Conservation (phyloP, 805 yeast genomes). For the Myxozyma melibiosi region DNA sequence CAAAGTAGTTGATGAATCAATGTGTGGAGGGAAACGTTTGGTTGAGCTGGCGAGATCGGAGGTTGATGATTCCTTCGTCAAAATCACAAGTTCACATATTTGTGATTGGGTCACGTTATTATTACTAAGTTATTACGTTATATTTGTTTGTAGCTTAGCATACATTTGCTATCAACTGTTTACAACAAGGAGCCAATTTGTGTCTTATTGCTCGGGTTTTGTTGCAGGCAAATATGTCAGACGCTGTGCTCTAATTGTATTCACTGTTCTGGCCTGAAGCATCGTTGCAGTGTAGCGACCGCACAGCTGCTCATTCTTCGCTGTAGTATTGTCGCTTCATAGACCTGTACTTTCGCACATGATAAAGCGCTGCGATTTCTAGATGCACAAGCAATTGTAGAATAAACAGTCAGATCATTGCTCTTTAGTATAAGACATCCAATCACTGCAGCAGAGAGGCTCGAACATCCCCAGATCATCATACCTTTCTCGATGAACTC, state of each 20-base stretch:
- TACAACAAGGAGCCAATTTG: too few relatives aligned
- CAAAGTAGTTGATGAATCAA: neutral
- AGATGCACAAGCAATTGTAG: neutral
- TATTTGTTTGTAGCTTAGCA: too few relatives aligned
- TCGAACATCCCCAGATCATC: too few relatives aligned
- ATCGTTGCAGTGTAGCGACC: neutral
- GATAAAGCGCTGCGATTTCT: conserved; percentile 44
- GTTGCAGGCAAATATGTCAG: neutral
- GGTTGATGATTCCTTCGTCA: neutral
- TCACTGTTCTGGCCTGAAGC: neutral
- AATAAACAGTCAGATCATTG: too few relatives aligned
- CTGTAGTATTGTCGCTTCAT: conserved; percentile 41
- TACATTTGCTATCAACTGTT: too few relatives aligned
- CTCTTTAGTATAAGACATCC: too few relatives aligned
- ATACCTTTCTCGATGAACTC: conserved; percentile 43
- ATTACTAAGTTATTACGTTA: neutral
- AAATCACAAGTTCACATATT: neutral
- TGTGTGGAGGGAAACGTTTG: neutral
- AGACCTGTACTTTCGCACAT: conserved; percentile 43
- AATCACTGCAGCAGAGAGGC: too few relatives aligned
- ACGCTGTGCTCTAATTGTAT: neutral
- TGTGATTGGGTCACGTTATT: neutral
- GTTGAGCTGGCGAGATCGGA: neutral
- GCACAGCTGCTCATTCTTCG: neutral
- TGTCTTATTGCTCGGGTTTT: too few relatives aligned